phyloP scores from a whole-genome alignment of 2,329 filamentous ascomycete genomes.

The Diaporthe caulivora region DNA sequence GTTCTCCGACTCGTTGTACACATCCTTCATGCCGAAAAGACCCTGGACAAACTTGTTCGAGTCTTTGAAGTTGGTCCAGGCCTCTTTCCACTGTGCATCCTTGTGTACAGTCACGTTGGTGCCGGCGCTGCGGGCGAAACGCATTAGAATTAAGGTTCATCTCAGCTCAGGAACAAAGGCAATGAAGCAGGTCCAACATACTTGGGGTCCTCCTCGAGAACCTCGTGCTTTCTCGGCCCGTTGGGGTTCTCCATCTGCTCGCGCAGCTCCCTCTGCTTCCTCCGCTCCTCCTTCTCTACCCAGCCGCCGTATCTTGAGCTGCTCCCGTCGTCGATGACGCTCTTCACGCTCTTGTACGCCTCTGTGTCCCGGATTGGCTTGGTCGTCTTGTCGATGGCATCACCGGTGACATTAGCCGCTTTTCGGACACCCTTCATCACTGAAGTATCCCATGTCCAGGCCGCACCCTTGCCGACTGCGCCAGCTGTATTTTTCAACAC shows the following conservation, averaged over 20 bases:
- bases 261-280: constrained; percentile 79
- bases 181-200: constrained; percentile 61
- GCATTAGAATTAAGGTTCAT: constrained; percentile 46
- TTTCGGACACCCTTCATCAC: constrained; percentile 92
- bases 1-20: constrained; percentile 97
- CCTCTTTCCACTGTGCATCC: constrained; percentile 96
- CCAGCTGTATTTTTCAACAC: constrained; percentile 88
- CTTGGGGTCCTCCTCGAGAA: constrained; percentile 87
- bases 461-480: constrained; percentile 88
- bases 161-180: constrained; percentile 38
- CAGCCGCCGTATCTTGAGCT: constrained; percentile 96
- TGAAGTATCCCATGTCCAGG: constrained; percentile 97
- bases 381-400: constrained; percentile 93
- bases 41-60: constrained; percentile 89
- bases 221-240: constrained; percentile 66
- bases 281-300: constrained; percentile 95
- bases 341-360: constrained; percentile 93
- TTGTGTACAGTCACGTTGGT: constrained; percentile 97
- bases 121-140: constrained; percentile 74
- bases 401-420: constrained; percentile 86
- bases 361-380: constrained; percentile 94
- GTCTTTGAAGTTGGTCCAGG: constrained; percentile 97
- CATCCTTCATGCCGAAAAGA: constrained; percentile 85
- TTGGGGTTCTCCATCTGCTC: constrained; percentile 67
- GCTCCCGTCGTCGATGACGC: constrained; percentile 96